phyloP scores from a whole-genome alignment of 2,329 filamentous ascomycete genomes.

The Westerdykella ornata region DNA sequence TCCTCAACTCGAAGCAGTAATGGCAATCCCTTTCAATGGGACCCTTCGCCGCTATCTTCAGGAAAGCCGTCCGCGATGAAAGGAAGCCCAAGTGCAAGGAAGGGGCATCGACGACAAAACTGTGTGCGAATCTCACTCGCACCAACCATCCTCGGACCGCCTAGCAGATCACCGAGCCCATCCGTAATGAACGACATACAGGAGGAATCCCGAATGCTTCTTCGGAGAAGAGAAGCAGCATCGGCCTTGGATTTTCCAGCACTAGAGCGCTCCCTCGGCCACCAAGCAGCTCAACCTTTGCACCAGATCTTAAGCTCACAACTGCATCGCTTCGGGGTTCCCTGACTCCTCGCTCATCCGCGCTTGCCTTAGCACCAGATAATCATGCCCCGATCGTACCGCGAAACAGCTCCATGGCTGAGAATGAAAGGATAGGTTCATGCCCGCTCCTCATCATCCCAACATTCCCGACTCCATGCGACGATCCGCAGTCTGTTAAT shows the following conservation, averaged over 20 bases:
- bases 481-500: conserved; percentile 66
- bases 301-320: conserved; percentile 32
- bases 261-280: conserved; percentile 18
- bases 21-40: conserved; percentile 44
- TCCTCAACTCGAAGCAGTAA: conserved; percentile 40
- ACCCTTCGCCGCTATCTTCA: conserved; percentile 30
- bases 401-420: conserved; percentile 4
- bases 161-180: conserved; percentile 31
- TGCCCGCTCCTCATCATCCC: conserved; percentile 34
- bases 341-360: conserved; percentile 38
- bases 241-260: conserved; percentile 13
- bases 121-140: conserved; percentile 43
- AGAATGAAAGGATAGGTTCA: conserved; percentile 20
- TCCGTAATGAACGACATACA: conserved; percentile 34
- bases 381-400: conserved; percentile 19
- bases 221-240: conserved; percentile 4
- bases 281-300: conserved; percentile 28
- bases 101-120: conserved; percentile 41
- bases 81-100: conserved; percentile 41
- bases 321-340: conserved; percentile 33
- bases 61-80: conserved; percentile 41
- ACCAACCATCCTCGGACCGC: conserved; percentile 39
- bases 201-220: conserved; percentile 30
- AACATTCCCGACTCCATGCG: conserved; percentile 65
- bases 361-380: conserved; percentile 32